Percentiles rank a stretch among this genome's conserved stretches.
Conservation (phyloP, 352 stramenopile genomes). For the Phytopythium sindhum region DNA sequence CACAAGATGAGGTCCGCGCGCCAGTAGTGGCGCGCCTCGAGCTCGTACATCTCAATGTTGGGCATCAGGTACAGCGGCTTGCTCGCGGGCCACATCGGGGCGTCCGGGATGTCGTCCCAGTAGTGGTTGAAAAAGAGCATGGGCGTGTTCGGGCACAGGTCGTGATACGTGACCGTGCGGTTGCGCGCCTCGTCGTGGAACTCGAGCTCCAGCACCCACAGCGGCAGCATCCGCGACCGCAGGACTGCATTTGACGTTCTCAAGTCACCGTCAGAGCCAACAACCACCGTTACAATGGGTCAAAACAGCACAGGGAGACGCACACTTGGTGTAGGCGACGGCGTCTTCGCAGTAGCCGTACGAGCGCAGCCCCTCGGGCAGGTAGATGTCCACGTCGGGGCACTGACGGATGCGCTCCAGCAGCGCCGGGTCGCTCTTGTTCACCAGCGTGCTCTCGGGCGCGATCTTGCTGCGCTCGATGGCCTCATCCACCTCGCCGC, state of each 20-base stretch:
- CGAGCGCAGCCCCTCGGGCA: constrained; percentile 38
- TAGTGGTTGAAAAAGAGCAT: constrained; percentile 67
- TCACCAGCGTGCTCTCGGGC: constrained; percentile 18
- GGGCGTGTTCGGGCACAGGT: constrained; percentile 47
- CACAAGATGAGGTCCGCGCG: constrained; percentile 44
- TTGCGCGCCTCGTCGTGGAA: constrained; percentile 26
- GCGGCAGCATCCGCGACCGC: constrained; percentile 21
- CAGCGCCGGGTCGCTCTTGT: constrained; percentile 33
- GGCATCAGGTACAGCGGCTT: constrained; percentile 52
- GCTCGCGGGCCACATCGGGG: constrained; percentile 18
- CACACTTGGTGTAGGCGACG: constrained; percentile 61
- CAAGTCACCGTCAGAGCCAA: neutral
- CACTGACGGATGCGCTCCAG: constrained; percentile 49
- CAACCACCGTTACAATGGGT: neutral
- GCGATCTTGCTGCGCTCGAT: neutral
- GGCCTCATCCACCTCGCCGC: too few species aligned
- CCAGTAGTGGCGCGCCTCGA: constrained; percentile 39
- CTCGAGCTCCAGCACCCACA: constrained; percentile 35
- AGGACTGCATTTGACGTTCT: neutral
- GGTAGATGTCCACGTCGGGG: constrained; percentile 60
- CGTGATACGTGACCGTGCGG: constrained; percentile 38
- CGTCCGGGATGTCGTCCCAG: constrained; percentile 24
- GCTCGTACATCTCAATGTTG: constrained; percentile 62
- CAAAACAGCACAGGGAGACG: constrained; percentile 3
- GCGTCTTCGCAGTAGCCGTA: constrained; percentile 76